Evolutionary conservation across 768 basidiomycete genomes (phyloP), one percentile per base, ranked within the genome.

Genomic region (Suillus variegatus): DNA sequence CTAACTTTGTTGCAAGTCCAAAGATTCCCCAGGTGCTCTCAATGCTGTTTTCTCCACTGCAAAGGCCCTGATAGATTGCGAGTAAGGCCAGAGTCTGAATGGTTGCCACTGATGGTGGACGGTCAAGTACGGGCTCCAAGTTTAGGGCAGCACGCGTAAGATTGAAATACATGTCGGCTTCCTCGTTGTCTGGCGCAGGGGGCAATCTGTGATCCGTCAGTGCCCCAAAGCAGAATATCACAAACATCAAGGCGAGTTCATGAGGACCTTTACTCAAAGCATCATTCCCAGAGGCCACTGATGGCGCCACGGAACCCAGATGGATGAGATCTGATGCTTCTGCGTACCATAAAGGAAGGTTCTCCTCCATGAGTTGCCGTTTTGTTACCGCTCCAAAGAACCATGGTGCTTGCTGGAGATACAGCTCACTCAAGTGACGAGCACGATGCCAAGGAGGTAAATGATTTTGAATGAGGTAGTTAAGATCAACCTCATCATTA

Each of bases 391-490:
- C 87, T 25, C 90, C 88, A 65, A 90, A 91, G 72, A 92, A 91
- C 91, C 91, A 93, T 0, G 89, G 88, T 3, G 90, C 89, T 70
- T 90, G 87, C n/a, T 88, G 87, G 47, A 92, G 82, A 74, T 92
- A 93, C 14, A 90, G 80, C n/a, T 86, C 83, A 68, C 82, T 84
- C 41, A 93, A 81, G 40, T 85, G 82, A 54, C 75, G 78, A 0
- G 88, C 86, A 44, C 89, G 87, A 9, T 76, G 72, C 82, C 85
- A 88, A 0, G 84, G 74, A 0, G 91, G 91, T 1, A 92, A 81
- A 71, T 85, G 82, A 18, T 76, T 72, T 47, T 79, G 73, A 22
- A 86, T 70, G 67, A 89, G 77, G 64, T 80, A 77, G 64, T 82
- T 74, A 47, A 86, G 71, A 68, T 84, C 81, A 64, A 82, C 73